Base-by-base conservation (phyloP, 2,329 filamentous ascomycete genomes). In the Clarireedia sp. region DNA sequence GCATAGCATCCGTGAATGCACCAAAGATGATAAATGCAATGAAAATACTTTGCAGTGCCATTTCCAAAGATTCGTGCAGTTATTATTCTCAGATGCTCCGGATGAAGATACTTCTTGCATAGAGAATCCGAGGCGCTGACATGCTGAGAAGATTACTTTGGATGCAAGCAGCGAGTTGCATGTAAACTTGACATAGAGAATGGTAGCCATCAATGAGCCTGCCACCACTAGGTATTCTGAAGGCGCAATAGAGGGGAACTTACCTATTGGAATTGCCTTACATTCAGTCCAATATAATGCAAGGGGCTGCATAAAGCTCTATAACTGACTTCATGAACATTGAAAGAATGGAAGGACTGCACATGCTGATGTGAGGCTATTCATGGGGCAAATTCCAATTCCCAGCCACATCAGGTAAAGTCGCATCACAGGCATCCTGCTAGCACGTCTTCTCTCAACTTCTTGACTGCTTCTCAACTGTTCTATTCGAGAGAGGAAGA, bases 1-100 rank as follows among this genome's bases (percentile, higher is more conserved):
- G 69, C 56, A 65, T 65, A 47, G 72, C 73, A 60, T 58, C 48
- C 17, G 55, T 46, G 40, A 63, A 23, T 36, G 40, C 57, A 63
- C 60, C 51, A 43, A 60, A 57, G 46, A 63, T 57, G 38, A 59
- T 54, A 57, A 54, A 49, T 51, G 52, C 51, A 26, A 46, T 53
- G 26, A 62, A 9, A 23, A 59, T 17, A 46, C 16, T 51, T 48
- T 53, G 43, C 21, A 68, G 65, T 56, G 63, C 61, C 64, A 62
- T 62, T 26, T 57, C 54, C 23, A 41, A 45, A 57, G 48, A 54
- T 38, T 54, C 37, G 49, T 50, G 24, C 29, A 55, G 36, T 57
- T n/a, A 24, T 54, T 21, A 41, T 53, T 24, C 37, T 45, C 36
- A 52, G 38, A 17, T 17, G 29, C 21, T 55, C 48, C 41, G 14